Percentiles rank a stretch among this genome's conserved stretches.
Conservation (phyloP, 495 filamentous ascomycete genomes). For the Pyronema domesticum region DNA sequence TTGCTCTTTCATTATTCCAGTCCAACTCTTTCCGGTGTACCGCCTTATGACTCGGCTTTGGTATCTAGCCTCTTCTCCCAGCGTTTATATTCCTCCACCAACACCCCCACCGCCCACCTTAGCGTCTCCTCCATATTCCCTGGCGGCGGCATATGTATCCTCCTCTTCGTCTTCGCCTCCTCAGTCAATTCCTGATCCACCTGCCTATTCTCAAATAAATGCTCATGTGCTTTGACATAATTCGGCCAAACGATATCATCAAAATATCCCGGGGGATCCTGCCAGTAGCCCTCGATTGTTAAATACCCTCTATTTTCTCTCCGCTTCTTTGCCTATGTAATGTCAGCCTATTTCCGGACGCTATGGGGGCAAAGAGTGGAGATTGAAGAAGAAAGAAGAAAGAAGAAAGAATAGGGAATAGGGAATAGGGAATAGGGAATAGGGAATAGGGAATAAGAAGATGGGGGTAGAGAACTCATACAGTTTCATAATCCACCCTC, state of each 20-base stretch:
- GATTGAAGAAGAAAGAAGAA: not conserved
- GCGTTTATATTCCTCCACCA: constrained; percentile 28
- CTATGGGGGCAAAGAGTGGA: not conserved
- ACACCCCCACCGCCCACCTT: constrained; percentile 35
- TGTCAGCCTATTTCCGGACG: not conserved
- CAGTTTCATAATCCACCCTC: constrained; percentile 31
- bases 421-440: no score
- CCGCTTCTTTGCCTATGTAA: constrained; percentile 39
- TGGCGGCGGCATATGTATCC: constrained; percentile 26
- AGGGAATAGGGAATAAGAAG: no score
- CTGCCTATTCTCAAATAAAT: constrained; percentile 50
- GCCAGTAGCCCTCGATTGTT: constrained; percentile 80
- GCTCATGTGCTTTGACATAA: constrained; percentile 45
- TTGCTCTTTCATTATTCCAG: not conserved
- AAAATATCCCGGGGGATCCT: constrained; percentile 82
- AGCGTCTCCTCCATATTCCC: constrained; percentile 35
- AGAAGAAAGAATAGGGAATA: not conserved
- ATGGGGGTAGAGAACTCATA: constrained; percentile 4
- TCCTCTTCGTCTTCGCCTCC: constrained; percentile 28
- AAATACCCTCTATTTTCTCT: constrained; percentile 71
- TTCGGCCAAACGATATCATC: constrained; percentile 92
- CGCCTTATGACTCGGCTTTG: constrained; percentile 1
- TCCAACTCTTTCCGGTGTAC: not conserved
- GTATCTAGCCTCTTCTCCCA: not conserved
- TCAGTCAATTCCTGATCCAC: constrained; percentile 36